Conservation (phyloP, 2,329 filamentous ascomycete species). For the Talaromyces amestolkiae region DNA sequence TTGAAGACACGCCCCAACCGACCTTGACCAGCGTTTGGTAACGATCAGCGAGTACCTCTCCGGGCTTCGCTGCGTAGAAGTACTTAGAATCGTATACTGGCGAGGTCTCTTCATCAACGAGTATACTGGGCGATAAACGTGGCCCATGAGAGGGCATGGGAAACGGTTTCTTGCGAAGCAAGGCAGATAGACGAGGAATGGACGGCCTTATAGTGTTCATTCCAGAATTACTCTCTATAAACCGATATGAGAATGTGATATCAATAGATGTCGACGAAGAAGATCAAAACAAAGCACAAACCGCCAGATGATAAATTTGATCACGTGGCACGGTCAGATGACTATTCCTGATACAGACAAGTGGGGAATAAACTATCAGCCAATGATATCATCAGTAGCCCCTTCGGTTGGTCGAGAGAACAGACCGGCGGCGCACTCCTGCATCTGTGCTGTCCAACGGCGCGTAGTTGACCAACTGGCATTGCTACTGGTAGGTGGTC, state of each 20-base stretch:
- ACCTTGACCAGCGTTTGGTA: conserved; percentile 39
- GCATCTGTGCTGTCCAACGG: too few relatives aligned
- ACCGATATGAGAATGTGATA: neutral
- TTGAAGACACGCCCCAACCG: conserved; percentile 37
- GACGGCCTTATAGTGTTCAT: neutral
- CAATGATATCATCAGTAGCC: too few relatives aligned
- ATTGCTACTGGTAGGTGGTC: too few relatives aligned
- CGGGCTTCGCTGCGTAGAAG: conserved; percentile 32
- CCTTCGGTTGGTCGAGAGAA: too few relatives aligned
- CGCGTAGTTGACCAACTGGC: too few relatives aligned
- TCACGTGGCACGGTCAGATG: neutral
- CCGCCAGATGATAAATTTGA: neutral
- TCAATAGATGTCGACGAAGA: neutral
- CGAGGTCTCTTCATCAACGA: conserved; percentile 16
- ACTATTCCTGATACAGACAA: neutral
- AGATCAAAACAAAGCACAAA: neutral
- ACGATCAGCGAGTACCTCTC: conserved; percentile 29
- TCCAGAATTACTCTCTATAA: neutral
- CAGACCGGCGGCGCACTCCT: too few relatives aligned
- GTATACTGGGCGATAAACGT: neutral
- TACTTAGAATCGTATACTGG: conserved; percentile 14
- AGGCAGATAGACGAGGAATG: neutral
- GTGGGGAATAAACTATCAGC: neutral
- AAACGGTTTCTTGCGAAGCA: neutral
- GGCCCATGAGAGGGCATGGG: neutral